Conservation (phyloP, 495 filamentous ascomycete species). For the Penicillium macrosclerotiorum region DNA sequence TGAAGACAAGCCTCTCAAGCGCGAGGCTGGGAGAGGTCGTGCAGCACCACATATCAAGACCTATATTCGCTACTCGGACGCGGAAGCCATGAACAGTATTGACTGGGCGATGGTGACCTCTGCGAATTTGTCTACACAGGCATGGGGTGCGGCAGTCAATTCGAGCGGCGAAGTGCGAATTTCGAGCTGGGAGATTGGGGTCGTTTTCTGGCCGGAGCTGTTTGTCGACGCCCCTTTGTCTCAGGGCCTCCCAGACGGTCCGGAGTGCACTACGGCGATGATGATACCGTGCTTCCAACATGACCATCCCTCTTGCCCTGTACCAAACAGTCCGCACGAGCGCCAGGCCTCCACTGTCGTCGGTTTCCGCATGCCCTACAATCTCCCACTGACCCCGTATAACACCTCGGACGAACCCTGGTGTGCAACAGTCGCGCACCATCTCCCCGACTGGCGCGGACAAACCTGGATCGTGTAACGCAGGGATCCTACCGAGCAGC, state of each 20-base stretch:
- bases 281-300: slow-evolving; percentile 71
- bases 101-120: slow-evolving; percentile 88
- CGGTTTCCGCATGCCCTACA: slow-evolving; percentile 80
- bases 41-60: slow-evolving; percentile 93
- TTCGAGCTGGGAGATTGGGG: slow-evolving; percentile 82
- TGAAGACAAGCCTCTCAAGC: slow-evolving; percentile 9
- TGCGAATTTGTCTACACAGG: slow-evolving; percentile 85
- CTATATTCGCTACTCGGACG: slow-evolving; percentile 68
- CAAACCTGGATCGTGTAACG: slow-evolving; percentile 48
- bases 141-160: slow-evolving; percentile 70
- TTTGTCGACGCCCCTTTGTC: slow-evolving; percentile 38
- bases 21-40: slow-evolving; percentile 61
- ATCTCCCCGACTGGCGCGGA: slow-evolving; percentile 71
- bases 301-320: slow-evolving; percentile 43
- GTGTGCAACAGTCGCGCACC: slow-evolving; percentile 65
- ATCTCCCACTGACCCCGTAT: slow-evolving; percentile 71
- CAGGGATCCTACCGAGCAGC: too few species aligned
- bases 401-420: slow-evolving; percentile 65
- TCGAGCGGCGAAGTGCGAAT: slow-evolving; percentile 60
- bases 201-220: slow-evolving; percentile 79
- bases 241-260: background rate
- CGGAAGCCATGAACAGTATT: slow-evolving; percentile 46
- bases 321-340: slow-evolving; percentile 1
- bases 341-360: slow-evolving; percentile 35
- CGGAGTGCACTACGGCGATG: slow-evolving; percentile 21